Evolutionary conservation across 164 flowering plant genomes (phyloP), one percentile per base, ranked within the genome.

Genomic region (Vitis vinifera): DNA sequence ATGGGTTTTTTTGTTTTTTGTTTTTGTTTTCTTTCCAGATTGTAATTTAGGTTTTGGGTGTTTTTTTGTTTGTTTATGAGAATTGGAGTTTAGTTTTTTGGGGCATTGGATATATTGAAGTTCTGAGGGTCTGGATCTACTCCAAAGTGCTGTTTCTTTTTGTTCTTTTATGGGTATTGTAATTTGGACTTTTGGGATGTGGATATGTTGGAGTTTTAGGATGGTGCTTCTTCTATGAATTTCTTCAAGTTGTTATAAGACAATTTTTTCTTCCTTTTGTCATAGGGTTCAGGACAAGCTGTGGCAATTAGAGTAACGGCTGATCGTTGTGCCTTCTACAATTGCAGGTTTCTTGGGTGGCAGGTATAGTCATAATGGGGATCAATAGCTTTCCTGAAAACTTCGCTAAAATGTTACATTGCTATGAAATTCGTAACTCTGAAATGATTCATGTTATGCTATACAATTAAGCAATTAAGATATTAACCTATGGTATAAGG

Each of bases 271-370:
- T 47, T 59, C 8, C 12, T 61, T 37, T 44, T 23, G 19, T 74
- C 23, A 23, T 75, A 92, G 99, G 97, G 98, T 65, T 94, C 99
- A 16, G 98, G 98, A 13, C 99, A 95, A 82, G 99, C 98, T 19
- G 99, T 95, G 71, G 99, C 99, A 29, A 62, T 95, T 47, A 81
- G 99, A 77, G 97, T 91, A 55, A 95, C 97, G 50, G 97, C 98
- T 66, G 98, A 93, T 75, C 84, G 94, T 2, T 95, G 96, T 76
- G 98, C 97, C 13, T 95, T 95, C 78, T 95, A 95, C 62, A 90
- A 88, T 71, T 95, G 97, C 87, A 81, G 92, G 81, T 95, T 95
- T 83, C 93, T 91, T 51, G 97, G 99, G 27, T 95, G 96, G 97
- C 99, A 95, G 98, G 99, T 92, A 81, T 8, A 6, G 51, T 63